Base-by-base conservation (phyloP, 768 basidiomycete species). In the Hypholoma sublateritium region DNA sequence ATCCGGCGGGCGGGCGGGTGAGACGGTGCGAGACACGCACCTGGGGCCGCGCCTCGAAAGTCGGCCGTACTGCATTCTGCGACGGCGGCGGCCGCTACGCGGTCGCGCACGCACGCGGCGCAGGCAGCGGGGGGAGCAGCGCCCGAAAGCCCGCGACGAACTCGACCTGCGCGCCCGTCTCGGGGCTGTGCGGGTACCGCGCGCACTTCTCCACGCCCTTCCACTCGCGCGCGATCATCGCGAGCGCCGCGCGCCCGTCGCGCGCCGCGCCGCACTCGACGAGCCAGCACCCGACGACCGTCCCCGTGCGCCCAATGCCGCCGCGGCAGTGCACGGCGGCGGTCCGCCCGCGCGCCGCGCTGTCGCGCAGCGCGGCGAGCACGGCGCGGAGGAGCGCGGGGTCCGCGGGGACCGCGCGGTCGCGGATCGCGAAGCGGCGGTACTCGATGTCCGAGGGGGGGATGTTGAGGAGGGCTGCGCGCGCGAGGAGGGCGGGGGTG, bases 291-390 rank as follows among this genome's bases (percentile, higher is more conserved):
- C 89, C 88, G 42, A 80, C 71, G 0, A 80, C 76, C 68, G 77
- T 74, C 5, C 88, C 88, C 53, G 86, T 86, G 60, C 89, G 74
- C 1, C 89, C 89, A 48, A 91, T 91, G 0, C 89, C 89, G 1
- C 89, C 89, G 8, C 88, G 80, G 66, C 89, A 92, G 65, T 92
- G 89, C 5, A 92, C 88, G 4, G 88, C 89, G n/a, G 72, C 75
- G 34, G 85, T 77, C 13, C 88, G 77, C 1, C 81, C 84, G 3
- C 83, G 77, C 6, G 65, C 66, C 58, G 85, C 80, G 62, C 87
- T 87, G 65, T 87, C 84, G 25, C 79, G 68, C 11, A 91, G 70
- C 13, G 84, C 83, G 50, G 74, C 74, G 51, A 91, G 72, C 53
- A 89, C 83, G 28, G 69, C 64, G 53, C 83, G 78, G 74, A 91